Conservation (phyloP, 2,329 filamentous ascomycete species). For the Hirsutella minnesotensis region DNA sequence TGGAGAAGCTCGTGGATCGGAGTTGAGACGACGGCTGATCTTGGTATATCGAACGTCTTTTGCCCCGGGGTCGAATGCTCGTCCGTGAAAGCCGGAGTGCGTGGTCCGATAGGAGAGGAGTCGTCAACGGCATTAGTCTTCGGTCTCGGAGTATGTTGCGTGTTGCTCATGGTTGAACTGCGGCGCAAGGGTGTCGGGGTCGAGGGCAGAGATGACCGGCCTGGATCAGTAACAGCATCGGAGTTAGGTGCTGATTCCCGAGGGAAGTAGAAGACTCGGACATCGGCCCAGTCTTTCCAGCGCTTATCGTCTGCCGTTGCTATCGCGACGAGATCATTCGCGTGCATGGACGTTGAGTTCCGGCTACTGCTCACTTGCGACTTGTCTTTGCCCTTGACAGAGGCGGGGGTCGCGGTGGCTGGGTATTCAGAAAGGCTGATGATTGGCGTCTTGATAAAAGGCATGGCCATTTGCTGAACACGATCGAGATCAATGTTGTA, state of each 20-base stretch:
- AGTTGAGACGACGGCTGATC: conserved; percentile 37
- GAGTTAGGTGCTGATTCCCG: conserved; percentile 15
- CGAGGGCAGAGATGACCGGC: conserved; percentile 38
- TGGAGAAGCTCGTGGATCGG: conserved; percentile 46
- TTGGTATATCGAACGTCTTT: conserved; percentile 53
- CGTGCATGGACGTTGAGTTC: conserved; percentile 50
- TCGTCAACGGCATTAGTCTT: conserved; percentile 24
- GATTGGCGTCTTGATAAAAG: conserved; percentile 64
- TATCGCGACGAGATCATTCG: conserved; percentile 74
- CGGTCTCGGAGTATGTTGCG: conserved; percentile 30
- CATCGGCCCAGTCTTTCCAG: conserved; percentile 71
- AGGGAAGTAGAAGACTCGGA: conserved; percentile 72
- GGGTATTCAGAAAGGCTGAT: conserved; percentile 38
- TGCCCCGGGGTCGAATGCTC: conserved; percentile 29
- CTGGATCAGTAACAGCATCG: conserved; percentile 12
- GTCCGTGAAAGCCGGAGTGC: conserved; percentile 26
- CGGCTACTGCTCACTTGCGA: conserved; percentile 25
- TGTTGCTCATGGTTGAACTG: conserved; percentile 41
- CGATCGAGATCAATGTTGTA: conserved; percentile 71
- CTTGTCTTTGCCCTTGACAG: conserved; percentile 72
- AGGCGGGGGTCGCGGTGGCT: conserved; percentile 39
- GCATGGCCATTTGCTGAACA: conserved; percentile 70
- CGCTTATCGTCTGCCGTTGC: conserved; percentile 45
- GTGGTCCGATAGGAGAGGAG: conserved; percentile 36
- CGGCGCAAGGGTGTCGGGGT: conserved; percentile 69